Evolutionary conservation across 495 filamentous ascomycete species (phyloP).

Genomic region (Talaromyces stipitatus): DNA sequence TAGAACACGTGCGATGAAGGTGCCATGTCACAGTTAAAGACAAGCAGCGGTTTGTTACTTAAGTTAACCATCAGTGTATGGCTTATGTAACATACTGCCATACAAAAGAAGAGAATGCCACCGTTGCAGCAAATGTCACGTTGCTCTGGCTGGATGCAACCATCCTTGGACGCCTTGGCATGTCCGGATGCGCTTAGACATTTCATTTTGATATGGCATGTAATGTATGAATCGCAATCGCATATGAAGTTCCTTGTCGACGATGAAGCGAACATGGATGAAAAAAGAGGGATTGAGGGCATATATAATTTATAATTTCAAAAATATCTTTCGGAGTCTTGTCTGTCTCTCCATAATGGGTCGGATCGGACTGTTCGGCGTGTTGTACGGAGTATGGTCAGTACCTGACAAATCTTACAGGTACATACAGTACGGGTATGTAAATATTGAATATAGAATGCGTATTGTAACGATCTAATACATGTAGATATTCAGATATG

Average conservation of each 20-base stretch:
- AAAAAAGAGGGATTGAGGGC: no score
- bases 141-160: constrained; percentile 4
- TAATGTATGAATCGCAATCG: neutral
- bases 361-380: neutral
- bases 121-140: constrained; percentile 6
- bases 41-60: neutral
- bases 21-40: neutral
- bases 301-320: no score
- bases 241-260: no score
- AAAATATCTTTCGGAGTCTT: neutral
- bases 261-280: no score
- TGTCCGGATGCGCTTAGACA: neutral
- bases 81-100: neutral
- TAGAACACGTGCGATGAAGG: no score
- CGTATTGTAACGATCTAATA: neutral
- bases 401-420: neutral
- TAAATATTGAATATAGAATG: neutral
- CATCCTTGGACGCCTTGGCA: neutral
- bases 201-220: neutral
- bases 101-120: neutral
- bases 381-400: neutral
- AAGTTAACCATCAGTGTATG: neutral
- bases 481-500: neutral
- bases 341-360: neutral
- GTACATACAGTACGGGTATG: neutral